phyloP scores from a whole-genome alignment of 495 filamentous ascomycete species.

The Clavariopsis aquatica region DNA sequence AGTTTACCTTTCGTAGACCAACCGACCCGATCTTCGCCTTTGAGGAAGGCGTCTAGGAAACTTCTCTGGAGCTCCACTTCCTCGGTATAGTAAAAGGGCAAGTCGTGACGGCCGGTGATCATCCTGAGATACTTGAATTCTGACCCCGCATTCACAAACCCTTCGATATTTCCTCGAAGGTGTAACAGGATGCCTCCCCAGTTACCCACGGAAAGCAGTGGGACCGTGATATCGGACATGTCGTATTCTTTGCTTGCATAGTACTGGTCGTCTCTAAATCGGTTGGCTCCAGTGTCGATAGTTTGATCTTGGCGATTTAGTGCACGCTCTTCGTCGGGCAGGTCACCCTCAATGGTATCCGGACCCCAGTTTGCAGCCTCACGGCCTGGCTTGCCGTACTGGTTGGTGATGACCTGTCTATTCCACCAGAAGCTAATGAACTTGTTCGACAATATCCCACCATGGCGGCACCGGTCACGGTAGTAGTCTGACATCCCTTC shows the following conservation, averaged over 20 bases:
- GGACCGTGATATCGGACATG: slow-evolving; percentile 63
- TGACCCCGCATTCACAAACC: slow-evolving; percentile 60
- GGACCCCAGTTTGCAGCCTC: slow-evolving; percentile 49
- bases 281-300: slow-evolving; percentile 56
- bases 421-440: slow-evolving; percentile 70
- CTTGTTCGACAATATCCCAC: slow-evolving; percentile 63
- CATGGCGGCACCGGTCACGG: slow-evolving; percentile 63
- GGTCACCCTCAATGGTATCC: slow-evolving; percentile 62
- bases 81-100: slow-evolving; percentile 69
- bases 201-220: slow-evolving; percentile 63
- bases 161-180: slow-evolving; percentile 65
- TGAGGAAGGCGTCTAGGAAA: slow-evolving; percentile 69
- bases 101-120: slow-evolving; percentile 68
- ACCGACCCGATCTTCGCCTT: slow-evolving; percentile 59
- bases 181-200: slow-evolving; percentile 67
- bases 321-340: slow-evolving; percentile 55
- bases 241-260: slow-evolving; percentile 63
- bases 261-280: slow-evolving; percentile 61
- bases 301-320: slow-evolving; percentile 60
- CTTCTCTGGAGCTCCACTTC: slow-evolving; percentile 64
- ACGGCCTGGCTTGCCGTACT: slow-evolving; percentile 58
- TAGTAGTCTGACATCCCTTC: slow-evolving; percentile 72
- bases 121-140: slow-evolving; percentile 66
- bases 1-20: slow-evolving; percentile 59
- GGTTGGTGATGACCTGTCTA: slow-evolving; percentile 62